Conservation (phyloP, 106 monocot species). For the Dendrobium nobile region DNA sequence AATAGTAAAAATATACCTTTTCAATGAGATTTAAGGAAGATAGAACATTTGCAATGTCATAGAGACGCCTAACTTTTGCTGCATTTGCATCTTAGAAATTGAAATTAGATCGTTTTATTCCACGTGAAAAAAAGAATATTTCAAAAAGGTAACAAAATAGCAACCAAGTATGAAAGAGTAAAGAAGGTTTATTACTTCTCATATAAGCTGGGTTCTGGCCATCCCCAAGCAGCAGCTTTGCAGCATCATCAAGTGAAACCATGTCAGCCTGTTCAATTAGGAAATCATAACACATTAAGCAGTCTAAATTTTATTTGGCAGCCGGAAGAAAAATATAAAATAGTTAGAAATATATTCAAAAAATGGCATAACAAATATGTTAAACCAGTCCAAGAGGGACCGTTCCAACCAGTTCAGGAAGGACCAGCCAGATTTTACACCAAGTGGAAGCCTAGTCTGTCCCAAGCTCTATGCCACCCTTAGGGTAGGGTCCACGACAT, state of each 20-base stretch:
- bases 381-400: too few species aligned
- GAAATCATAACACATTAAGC: background rate
- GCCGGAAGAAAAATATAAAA: background rate
- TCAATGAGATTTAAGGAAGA: slow-evolving; percentile 87
- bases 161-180: background rate
- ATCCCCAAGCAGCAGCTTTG: slow-evolving; percentile 69
- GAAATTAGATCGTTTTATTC: slow-evolving; percentile 3
- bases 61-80: slow-evolving; percentile 87
- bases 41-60: slow-evolving; percentile 92
- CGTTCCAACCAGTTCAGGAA: too few species aligned
- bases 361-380: too few species aligned
- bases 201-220: slow-evolving; percentile 47
- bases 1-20: slow-evolving; percentile 42
- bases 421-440: too few species aligned
- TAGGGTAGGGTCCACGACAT: too few species aligned
- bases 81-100: slow-evolving; percentile 30
- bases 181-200: slow-evolving; percentile 49
- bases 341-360: too few species aligned
- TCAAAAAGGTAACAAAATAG: background rate
- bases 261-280: slow-evolving; percentile 47
- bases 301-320: background rate
- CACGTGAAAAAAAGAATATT: background rate
- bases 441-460: too few species aligned
- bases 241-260: slow-evolving; percentile 83
- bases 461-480: too few species aligned